Evolutionary conservation across 371 early-diverging fungal genomes (phyloP), one percentile per base, ranked within the genome.

Genomic region (Mucor plumbeus): DNA sequence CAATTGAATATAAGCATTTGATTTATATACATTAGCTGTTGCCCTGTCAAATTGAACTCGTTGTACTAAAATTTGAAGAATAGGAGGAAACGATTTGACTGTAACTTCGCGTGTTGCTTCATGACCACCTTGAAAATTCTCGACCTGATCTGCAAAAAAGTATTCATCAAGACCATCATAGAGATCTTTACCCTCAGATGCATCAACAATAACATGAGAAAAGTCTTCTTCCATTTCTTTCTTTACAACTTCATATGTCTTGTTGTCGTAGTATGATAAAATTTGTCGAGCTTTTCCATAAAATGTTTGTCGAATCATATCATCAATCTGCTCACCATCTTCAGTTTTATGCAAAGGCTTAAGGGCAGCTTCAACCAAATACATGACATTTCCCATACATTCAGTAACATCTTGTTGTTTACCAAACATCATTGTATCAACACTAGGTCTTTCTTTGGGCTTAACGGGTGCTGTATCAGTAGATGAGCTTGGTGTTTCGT

Each of bases 371-470:
- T 92, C 90, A 0, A 90, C 76, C 56, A 89, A 69, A 41, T 84
- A 87, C 80, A 89, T 82, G 41, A 90, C 83, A 50, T 88, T 88
- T 26, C 90, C 88, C 92, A 92, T 90, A 63, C 89, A 90, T 72
- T 92, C 92, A 33, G 84, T 84, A 2, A 90, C 86, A 79, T 90
- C 91, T 70, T 90, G 91, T 59, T 90, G 91, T 34, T 74, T 83
- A 13, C 91, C 91, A 76, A 89, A 81, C 71, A 81, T 75, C 81
- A 87, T 84, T 3, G 71, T 72, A 13, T 80, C 75, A 0, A 74
- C 71, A 48, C 69, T 74, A 36, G 70, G 78, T 26, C 69, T 50
- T 57, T 67, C 64, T 26, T 66, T 74, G n/a, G 54, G 44, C 19
- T 64, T 58, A 8, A 38, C n/a, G 10, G 61, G 53, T 34, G 19